Evolutionary conservation across 2,329 filamentous ascomycete genomes (phyloP).

Genomic region (Cladosporium sp.): DNA sequence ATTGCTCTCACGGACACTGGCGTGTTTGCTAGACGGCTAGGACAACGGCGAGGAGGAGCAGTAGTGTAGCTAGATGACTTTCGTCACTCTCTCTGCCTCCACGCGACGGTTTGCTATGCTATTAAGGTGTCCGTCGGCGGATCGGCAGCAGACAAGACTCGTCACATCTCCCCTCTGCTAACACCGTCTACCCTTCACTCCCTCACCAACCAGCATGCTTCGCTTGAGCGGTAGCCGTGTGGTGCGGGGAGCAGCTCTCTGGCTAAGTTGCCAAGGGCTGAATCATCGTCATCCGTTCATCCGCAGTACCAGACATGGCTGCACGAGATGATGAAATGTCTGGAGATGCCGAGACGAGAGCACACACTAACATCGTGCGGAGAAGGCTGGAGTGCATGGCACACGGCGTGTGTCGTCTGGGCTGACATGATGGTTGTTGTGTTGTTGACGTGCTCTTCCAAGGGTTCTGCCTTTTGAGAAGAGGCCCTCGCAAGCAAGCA

Average conservation of each 20-base stretch:
- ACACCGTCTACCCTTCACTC: neutral
- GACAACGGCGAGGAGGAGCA: neutral
- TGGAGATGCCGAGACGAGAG: conserved; percentile 9
- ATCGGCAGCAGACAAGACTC: neutral
- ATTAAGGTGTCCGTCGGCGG: conserved; percentile 6
- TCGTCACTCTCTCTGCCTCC: neutral
- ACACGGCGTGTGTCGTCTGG: conserved; percentile 1
- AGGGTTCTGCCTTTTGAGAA: no score
- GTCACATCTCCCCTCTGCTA: neutral
- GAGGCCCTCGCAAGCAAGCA: neutral
- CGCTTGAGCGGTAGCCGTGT: neutral
- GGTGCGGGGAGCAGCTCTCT: conserved; percentile 16
- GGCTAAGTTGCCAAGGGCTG: conserved; percentile 14
- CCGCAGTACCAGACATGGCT: neutral
- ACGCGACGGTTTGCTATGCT: neutral
- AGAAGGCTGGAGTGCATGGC: conserved; percentile 9
- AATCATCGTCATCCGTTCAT: conserved; percentile 17
- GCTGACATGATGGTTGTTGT: conserved; percentile 11
- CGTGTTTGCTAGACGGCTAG: neutral
- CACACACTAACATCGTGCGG: conserved; percentile 7
- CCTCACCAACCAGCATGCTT: neutral
- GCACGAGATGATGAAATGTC: neutral
- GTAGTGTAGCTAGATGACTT: neutral
- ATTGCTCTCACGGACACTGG: neutral
- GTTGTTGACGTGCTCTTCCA: neutral